phyloP scores from a whole-genome alignment of 768 basidiomycete species.

The Arthromyces matolae region DNA sequence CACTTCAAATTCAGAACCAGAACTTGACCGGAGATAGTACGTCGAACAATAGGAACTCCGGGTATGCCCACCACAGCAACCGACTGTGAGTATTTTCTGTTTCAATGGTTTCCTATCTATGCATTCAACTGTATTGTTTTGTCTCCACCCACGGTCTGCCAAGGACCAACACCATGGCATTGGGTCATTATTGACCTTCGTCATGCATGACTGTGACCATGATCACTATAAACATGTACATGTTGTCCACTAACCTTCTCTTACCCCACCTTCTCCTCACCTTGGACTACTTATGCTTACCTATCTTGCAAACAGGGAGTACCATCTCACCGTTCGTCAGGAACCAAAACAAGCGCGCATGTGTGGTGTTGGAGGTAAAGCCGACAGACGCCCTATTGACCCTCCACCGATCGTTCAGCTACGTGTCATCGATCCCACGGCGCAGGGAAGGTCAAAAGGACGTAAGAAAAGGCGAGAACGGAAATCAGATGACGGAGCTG shows the following conservation, averaged over 20 bases:
- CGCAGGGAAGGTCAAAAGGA: background rate
- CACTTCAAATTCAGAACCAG: too few species aligned
- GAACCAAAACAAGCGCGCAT: slow-evolving; percentile 90
- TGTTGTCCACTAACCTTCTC: slow-evolving; percentile 1
- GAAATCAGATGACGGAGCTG: slow-evolving; percentile 2
- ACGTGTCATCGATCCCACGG: slow-evolving; percentile 69
- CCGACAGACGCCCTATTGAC: slow-evolving; percentile 94
- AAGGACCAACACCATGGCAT: slow-evolving; percentile 34
- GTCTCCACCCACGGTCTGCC: too few species aligned
- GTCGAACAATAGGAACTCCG: background rate
- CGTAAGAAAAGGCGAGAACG: background rate
- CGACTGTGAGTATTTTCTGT: slow-evolving; percentile 33
- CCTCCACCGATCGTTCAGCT: slow-evolving; percentile 97
- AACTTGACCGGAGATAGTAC: too few species aligned
- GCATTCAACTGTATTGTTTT: background rate
- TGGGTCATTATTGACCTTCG: too few species aligned
- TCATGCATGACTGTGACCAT: too few species aligned
- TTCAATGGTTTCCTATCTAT: background rate
- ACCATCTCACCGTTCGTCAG: slow-evolving; percentile 82
- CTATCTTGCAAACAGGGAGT: slow-evolving; percentile 51
- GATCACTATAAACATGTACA: too few species aligned
- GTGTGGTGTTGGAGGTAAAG: slow-evolving; percentile 89
- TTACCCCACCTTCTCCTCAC: slow-evolving; percentile 3
- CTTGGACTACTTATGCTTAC: slow-evolving; percentile 7
- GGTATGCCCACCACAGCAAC: slow-evolving; percentile 29